phyloP scores from a whole-genome alignment of 768 basidiomycete genomes.

The Lepiota venenata region DNA sequence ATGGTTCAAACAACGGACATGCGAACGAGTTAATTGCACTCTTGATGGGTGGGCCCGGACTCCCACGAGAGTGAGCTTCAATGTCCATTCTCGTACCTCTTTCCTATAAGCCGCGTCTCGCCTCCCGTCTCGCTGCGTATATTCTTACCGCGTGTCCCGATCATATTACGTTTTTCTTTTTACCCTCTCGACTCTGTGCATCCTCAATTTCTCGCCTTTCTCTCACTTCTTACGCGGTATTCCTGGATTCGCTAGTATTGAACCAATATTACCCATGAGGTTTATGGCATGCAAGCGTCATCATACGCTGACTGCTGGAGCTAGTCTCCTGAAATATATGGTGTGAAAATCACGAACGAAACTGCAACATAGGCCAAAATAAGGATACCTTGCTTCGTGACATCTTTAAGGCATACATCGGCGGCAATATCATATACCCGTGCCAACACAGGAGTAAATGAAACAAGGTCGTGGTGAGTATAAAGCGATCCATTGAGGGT shows the following conservation, averaged over 20 bases:
- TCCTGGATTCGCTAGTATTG: conserved; percentile 9
- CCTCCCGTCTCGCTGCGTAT: conserved; percentile 5
- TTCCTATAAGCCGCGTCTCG: conserved; percentile 2
- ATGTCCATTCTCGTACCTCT: neutral
- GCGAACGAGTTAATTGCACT: conserved; percentile 81
- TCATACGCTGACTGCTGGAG: neutral
- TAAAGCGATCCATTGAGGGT: too few relatives aligned
- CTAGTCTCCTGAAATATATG: neutral
- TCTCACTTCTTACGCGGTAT: conserved; percentile 5
- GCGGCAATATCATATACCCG: too few relatives aligned
- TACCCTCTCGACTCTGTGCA: neutral
- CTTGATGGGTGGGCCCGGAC: conserved; percentile 69
- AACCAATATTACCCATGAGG: conserved; percentile 3
- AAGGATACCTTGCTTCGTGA: too few relatives aligned
- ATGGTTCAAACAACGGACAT: conserved; percentile 48
- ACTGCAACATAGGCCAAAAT: neutral
- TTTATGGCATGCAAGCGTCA: neutral
- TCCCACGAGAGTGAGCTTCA: conserved; percentile 55
- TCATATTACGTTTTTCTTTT: neutral
- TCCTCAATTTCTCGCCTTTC: conserved; percentile 2
- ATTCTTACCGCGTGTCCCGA: conserved; percentile 9
- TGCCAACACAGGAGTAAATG: too few relatives aligned
- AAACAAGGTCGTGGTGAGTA: too few relatives aligned
- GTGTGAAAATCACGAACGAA: neutral
- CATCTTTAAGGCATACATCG: too few relatives aligned